These are phyloP conservation scores for Xenoacremonium recifei DNA, from an alignment of 2,329 filamentous ascomycete genomes.

Conservation along the genomic window DNA sequence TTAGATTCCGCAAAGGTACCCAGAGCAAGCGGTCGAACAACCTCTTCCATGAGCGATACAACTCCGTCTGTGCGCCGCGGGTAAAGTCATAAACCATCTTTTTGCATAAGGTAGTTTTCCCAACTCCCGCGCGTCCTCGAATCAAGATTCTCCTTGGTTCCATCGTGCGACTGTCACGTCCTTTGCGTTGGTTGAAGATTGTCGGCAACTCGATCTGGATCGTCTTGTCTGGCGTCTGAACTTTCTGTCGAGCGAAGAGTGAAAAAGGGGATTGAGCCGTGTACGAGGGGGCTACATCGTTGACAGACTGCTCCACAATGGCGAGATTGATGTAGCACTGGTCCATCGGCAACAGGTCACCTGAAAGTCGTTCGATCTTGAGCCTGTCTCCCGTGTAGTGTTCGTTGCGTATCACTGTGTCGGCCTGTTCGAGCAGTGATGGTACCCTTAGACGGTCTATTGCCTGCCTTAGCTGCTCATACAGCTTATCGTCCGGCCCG, in stretches of 20 bases:
- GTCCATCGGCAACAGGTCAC: slow-evolving; percentile 29
- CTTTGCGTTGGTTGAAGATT: slow-evolving; percentile 27
- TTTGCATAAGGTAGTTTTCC: slow-evolving; percentile 42
- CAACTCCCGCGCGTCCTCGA: slow-evolving; percentile 35
- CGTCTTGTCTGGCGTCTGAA: slow-evolving; percentile 19
- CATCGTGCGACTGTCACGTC: slow-evolving; percentile 6
- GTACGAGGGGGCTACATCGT: slow-evolving; percentile 1
- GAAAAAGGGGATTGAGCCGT: slow-evolving; percentile 7
- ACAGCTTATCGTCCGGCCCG: slow-evolving; percentile 6
- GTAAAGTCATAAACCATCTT: slow-evolving; percentile 37
- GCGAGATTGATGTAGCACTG: slow-evolving; percentile 41
- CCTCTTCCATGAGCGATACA: slow-evolving; percentile 8
- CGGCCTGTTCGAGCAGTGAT: slow-evolving; percentile 10
- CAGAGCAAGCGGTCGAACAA: slow-evolving; percentile 38
- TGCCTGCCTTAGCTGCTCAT: not conserved
- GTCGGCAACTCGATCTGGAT: slow-evolving; percentile 21
- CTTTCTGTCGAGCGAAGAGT: slow-evolving; percentile 24
- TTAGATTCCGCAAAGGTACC: slow-evolving; percentile 37
- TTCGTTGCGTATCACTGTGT: slow-evolving; percentile 19
- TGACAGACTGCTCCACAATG: slow-evolving; percentile 26
- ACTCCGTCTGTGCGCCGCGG: slow-evolving; percentile 10
- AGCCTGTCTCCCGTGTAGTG: slow-evolving; percentile 24
- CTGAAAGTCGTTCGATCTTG: slow-evolving; percentile 34
- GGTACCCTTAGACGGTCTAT: not conserved
- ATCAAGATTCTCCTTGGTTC: slow-evolving; percentile 34